These are phyloP conservation scores for Nidularia pulvinata DNA, from an alignment of 768 basidiomycete species.

Conservation along the genomic window DNA sequence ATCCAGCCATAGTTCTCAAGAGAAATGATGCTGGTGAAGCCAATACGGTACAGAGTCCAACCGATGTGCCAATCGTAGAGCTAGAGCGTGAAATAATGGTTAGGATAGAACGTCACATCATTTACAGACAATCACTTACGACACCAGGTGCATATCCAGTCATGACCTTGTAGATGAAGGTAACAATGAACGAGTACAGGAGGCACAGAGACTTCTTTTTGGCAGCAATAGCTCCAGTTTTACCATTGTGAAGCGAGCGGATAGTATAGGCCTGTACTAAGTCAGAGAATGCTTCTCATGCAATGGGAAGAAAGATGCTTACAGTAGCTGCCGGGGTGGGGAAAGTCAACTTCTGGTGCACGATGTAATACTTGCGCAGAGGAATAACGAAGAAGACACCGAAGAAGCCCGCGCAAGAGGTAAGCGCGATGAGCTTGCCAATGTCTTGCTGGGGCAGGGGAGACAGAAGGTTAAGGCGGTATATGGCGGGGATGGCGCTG, in stretches of 20 bases:
- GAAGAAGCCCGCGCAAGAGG: slow-evolving; percentile 54
- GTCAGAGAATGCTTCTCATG: too few species aligned
- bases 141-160: slow-evolving; percentile 62
- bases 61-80: slow-evolving; percentile 66
- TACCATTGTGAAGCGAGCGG: slow-evolving; percentile 55
- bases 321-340: slow-evolving; percentile 64
- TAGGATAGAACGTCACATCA: too few species aligned
- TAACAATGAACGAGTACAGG: slow-evolving; percentile 39
- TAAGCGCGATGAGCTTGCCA: slow-evolving; percentile 56
- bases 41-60: slow-evolving; percentile 57
- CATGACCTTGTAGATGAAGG: slow-evolving; percentile 53
- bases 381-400: slow-evolving; percentile 71
- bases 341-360: slow-evolving; percentile 63
- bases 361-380: slow-evolving; percentile 59
- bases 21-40: slow-evolving; percentile 59
- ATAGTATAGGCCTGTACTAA: slow-evolving; percentile 44
- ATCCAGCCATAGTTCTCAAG: slow-evolving; percentile 61
- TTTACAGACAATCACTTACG: slow-evolving; percentile 17
- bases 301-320: too few species aligned
- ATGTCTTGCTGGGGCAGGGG: slow-evolving; percentile 46
- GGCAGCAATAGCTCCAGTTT: slow-evolving; percentile 46
- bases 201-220: slow-evolving; percentile 56
- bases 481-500: slow-evolving; percentile 60
- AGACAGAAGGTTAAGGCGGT: slow-evolving; percentile 48
- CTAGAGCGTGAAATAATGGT: slow-evolving; percentile 13